phyloP scores from a whole-genome alignment of 1,284 basidiomycete species.

The Hemileia vastatrix region DNA sequence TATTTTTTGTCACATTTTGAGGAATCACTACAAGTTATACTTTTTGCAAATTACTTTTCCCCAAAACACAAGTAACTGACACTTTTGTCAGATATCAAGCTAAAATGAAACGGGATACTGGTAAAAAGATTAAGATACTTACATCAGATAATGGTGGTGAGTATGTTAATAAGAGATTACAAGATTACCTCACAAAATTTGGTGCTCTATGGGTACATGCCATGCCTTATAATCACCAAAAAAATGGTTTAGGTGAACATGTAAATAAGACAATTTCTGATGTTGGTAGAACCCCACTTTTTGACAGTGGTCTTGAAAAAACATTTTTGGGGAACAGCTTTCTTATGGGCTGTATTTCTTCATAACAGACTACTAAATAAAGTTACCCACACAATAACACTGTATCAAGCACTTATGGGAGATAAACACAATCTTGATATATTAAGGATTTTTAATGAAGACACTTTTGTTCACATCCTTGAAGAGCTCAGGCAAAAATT shows the following conservation, averaged over 20 bases:
- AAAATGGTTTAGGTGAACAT: background rate
- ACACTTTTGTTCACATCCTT: background rate
- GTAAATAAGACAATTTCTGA: background rate
- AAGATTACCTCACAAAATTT: too few species aligned
- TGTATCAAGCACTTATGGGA: background rate
- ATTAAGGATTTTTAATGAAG: background rate
- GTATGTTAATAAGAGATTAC: too few species aligned
- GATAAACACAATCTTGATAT: background rate
- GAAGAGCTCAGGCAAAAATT: background rate
- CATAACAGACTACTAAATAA: background rate
- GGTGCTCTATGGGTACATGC: too few species aligned
- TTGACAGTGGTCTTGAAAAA: background rate
- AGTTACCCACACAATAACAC: background rate
- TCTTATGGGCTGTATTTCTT: background rate
- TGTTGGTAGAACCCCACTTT: background rate
- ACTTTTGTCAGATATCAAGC: too few species aligned
- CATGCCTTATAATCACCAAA: conserved; percentile 3
- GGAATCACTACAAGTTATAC: too few species aligned
- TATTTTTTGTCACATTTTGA: too few species aligned
- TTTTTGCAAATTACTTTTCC: too few species aligned
- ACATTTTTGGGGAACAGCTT: background rate
- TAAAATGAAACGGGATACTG: too few species aligned
- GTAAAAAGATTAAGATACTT: too few species aligned
- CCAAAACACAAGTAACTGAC: too few species aligned
- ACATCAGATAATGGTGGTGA: too few species aligned